Evolutionary conservation across 306 rosid genomes (phyloP).

Genomic region (Corylus americana): DNA sequence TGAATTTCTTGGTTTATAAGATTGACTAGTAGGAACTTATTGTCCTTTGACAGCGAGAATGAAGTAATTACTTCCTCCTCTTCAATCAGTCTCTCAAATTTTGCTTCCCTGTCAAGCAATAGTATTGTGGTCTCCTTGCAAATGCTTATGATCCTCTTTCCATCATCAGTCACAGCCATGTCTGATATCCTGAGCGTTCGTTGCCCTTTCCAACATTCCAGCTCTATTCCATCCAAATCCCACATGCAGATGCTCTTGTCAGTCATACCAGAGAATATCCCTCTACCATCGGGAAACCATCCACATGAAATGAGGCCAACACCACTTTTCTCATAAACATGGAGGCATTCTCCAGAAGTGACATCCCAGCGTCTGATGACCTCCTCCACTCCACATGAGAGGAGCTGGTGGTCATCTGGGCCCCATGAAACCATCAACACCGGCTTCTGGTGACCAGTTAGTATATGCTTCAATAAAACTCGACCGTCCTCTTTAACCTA

Average conservation of each 20-base stretch:
- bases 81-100: slow-evolving; percentile 69
- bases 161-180: slow-evolving; percentile 74
- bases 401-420: slow-evolving; percentile 79
- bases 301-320: slow-evolving; percentile 76
- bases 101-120: slow-evolving; percentile 78
- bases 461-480: slow-evolving; percentile 65
- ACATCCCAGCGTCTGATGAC: slow-evolving; percentile 89
- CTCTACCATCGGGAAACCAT: slow-evolving; percentile 90
- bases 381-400: slow-evolving; percentile 96
- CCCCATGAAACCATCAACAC: slow-evolving; percentile 90
- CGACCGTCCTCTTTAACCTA: slow-evolving; percentile 68
- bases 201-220: slow-evolving; percentile 91
- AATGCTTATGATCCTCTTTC: slow-evolving; percentile 74
- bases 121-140: slow-evolving; percentile 60
- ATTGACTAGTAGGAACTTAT: slow-evolving; percentile 70
- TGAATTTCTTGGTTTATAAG: slow-evolving; percentile 96
- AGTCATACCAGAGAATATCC: slow-evolving; percentile 71
- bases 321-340: slow-evolving; percentile 74
- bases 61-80: slow-evolving; percentile 82
- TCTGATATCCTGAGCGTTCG: slow-evolving; percentile 83
- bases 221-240: slow-evolving; percentile 92
- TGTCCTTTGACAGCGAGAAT: slow-evolving; percentile 78
- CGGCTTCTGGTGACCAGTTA: slow-evolving; percentile 80
- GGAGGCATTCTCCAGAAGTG: slow-evolving; percentile 81
- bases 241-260: slow-evolving; percentile 97